Base-by-base conservation (phyloP, 495 filamentous ascomycete species). In the Penicillium maclennaniae region DNA sequence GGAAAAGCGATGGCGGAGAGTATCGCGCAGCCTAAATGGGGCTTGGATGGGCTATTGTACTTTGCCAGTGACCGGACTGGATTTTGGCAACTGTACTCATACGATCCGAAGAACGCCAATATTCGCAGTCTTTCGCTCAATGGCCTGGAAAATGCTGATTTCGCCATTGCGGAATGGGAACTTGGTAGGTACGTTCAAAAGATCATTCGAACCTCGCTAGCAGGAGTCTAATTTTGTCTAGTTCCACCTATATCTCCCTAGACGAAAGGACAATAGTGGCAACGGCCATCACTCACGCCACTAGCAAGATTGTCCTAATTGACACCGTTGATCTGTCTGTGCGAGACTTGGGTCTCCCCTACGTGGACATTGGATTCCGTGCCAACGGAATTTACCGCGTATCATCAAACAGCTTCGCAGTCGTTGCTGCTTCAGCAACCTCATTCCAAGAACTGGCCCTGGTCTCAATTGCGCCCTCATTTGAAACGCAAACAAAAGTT, bases 21-120 rank as follows among this genome's bases (percentile, higher is more conserved):
- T 21, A 71, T 75, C 21, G 65, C 66, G 7, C 75, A 79, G 51
- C 76, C 75, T 3, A 60, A 66, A 60, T 79, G 74, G 72, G 68
- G 66, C 19, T 46, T 65, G 14, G 71, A 75, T 53, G 76, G 76
- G 6, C 53, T 58, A 7, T 55, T 79, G 17, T 77, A 68, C 49
- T 79, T 74, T 61, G 67, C 61, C 0, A 69, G 66, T 38, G 74
- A 78, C 45, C 55, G 59, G 7, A 67, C 67, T 0, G 73, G 72
- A 0, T 78, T 63, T 45, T 74, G 73, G 56, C 74, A 78, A 53
- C 56, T 78, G 20, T 72, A 69, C 46, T 58, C 55, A 4, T 66
- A 66, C 14, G 28, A 61, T 16, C 41, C 58, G 7, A 53, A 45
- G 6, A 21, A 53, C 21, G n/a, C 42, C 14, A 12, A 44, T 12